These are phyloP conservation scores for Gracilaria vermiculophylla DNA, from an alignment of 23 red algal genomes.

Conservation along the genomic window DNA sequence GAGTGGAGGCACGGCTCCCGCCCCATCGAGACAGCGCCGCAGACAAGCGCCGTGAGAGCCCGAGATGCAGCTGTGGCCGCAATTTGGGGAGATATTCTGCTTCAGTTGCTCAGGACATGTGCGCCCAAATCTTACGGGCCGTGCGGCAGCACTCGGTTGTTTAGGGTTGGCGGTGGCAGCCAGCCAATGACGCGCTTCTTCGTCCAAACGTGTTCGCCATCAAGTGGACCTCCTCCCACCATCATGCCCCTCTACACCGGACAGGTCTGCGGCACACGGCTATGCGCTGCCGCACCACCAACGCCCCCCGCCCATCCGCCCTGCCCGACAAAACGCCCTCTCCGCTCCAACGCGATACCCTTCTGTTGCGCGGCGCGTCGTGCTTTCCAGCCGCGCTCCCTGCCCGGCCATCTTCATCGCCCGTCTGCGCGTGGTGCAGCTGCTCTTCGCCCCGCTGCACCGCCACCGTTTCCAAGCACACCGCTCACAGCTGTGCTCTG, in stretches of 20 bases:
- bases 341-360: neutral
- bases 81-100: neutral
- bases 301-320: no score
- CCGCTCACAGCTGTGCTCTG: neutral
- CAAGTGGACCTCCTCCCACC: conserved; percentile 3
- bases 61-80: no score
- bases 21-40: neutral
- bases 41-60: no score
- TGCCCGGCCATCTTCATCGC: neutral
- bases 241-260: no score
- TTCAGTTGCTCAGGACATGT: neutral
- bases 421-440: neutral
- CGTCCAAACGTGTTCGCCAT: neutral
- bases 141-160: neutral
- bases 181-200: neutral
- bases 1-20: neutral
- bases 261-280: no score
- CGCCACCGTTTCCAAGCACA: neutral
- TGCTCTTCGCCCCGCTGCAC: neutral
- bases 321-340: neutral
- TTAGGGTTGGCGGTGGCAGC: neutral
- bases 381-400: neutral
- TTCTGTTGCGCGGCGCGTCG: neutral
- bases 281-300: no score
- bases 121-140: neutral